Base-by-base conservation (phyloP, 345 rosid species). In the Gossypium turneri region DNA sequence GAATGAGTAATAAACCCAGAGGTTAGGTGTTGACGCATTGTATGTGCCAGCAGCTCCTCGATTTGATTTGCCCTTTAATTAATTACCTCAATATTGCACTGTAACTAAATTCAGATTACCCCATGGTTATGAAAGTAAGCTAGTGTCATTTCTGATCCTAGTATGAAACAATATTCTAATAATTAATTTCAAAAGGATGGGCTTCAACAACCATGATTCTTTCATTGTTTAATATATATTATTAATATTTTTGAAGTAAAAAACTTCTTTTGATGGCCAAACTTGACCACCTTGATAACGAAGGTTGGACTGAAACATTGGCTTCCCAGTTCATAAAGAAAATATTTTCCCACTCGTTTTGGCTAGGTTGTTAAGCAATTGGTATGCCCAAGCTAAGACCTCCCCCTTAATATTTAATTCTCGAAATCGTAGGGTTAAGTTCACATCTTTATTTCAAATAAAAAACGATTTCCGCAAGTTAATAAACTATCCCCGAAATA, bases 251-350 rank as follows among this genome's bases (percentile, higher is more conserved):
- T 34, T 34, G 41, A 34, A 34, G 1, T 34, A 34, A 34, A 12
- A 9, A 64, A 77, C 17, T 56, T 50, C 34, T 45, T 12, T 73
- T 67, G 79, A 76, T 72, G 61, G 29, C 79, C 85, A 56, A 78
- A 74, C 75, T 48, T 56, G 41, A 77, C 15, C 81, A 57, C 50
- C 67, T 70, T 66, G 83, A 82, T 43, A 82, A 74, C 67, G 76
- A 80, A 71, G 58, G 27, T 82, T 76, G 81, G 44, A 15, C 67
- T 62, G 22, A 22, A 29, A 57, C 22, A 57, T 57, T 57, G 61
- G 27, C 4, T 56, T 11, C 52, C 61, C 61, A 9, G 27, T 57
- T 57, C 61, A 57, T 22, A 20, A 9, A 57, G 15, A 57, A 9
- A 20, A 20, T 20, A 20, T 22, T 57, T 20, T 57, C 29, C 15